Base-by-base conservation (phyloP, 306 rosid genomes). In the Vigna reflexopilosa region DNA sequence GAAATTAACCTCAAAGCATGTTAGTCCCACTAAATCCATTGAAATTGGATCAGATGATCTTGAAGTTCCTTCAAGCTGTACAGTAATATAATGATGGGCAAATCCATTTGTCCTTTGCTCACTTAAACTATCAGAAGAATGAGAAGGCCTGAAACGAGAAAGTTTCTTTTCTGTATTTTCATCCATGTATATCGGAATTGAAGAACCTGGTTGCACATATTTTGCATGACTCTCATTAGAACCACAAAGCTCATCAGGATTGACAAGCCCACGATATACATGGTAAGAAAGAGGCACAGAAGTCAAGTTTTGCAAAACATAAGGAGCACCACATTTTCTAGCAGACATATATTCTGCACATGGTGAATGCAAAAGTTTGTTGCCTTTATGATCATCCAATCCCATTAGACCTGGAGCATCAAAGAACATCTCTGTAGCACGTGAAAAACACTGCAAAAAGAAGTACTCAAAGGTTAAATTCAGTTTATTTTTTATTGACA, bases 11-110 rank as follows among this genome's bases (percentile, higher is more conserved):
- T 92, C 97, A 81, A 92, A 89, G 92, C 85, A 92, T 22, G 93
- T 83, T 76, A 91, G 88, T 67, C 98, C 98, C 28, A 91, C 98
- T 79, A 90, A 92, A 84, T 95, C 98, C 93, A 95, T 92, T 75
- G 98, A 95, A 78, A 95, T 95, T 28, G 93, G 98, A 78, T 71
- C 80, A 73, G 93, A 95, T 50, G 92, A 81, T 68, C 79, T 82
- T 63, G 92, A 89, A 68, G 97, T 85, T 73, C 97, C 97, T 80
- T 95, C 98, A 75, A 95, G 94, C 85, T 88, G 97, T 75, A 95
- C 87, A 72, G 82, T 80, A 62, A 95, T 87, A 84, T 81, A 95
- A 83, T 88, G 92, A 86, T 92, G 97, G 67, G 88, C 80, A 85
- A 84, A 86, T 17, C 85, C 92, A 81, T 82, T 89, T 79, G 83